Evolutionary conservation across 2,329 filamentous ascomycete genomes (phyloP).

Genomic region (Orbilia ellipsospora): DNA sequence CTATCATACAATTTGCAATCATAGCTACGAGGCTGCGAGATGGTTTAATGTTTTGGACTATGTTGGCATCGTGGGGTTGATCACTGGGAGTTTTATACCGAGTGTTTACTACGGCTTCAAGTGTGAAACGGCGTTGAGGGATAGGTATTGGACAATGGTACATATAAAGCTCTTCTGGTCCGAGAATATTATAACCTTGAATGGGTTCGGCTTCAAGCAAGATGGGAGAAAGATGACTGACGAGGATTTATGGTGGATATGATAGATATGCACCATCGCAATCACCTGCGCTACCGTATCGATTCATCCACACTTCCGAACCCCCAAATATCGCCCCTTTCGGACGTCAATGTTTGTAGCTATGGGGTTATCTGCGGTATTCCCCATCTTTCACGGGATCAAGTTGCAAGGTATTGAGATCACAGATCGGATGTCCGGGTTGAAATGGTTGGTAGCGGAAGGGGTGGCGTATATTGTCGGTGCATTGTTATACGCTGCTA

Average conservation of each 20-base stretch:
- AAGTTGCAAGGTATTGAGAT: conserved; percentile 73
- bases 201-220: neutral
- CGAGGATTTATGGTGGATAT: neutral
- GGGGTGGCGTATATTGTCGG: conserved; percentile 86
- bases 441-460: conserved; percentile 82
- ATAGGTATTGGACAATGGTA: conserved; percentile 79
- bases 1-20: conserved; percentile 86
- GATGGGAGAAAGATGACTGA: too few relatives aligned
- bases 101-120: conserved; percentile 88
- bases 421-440: conserved; percentile 78
- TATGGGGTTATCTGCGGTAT: conserved; percentile 83
- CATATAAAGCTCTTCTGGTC: conserved; percentile 58
- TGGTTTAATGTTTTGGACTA: conserved; percentile 96
- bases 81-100: conserved; percentile 90
- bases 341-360: conserved; percentile 88
- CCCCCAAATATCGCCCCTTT: conserved; percentile 83
- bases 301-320: conserved; percentile 83
- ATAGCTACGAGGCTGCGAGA: conserved; percentile 79
- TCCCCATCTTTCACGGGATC: conserved; percentile 84
- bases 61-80: conserved; percentile 89
- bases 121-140: conserved; percentile 74
- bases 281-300: conserved; percentile 80
- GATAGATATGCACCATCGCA: conserved; percentile 80
- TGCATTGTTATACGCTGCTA: conserved; percentile 84
- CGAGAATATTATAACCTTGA: neutral